Conservation (phyloP, 805 yeast species). For the Wickerhamiella shivajii region DNA sequence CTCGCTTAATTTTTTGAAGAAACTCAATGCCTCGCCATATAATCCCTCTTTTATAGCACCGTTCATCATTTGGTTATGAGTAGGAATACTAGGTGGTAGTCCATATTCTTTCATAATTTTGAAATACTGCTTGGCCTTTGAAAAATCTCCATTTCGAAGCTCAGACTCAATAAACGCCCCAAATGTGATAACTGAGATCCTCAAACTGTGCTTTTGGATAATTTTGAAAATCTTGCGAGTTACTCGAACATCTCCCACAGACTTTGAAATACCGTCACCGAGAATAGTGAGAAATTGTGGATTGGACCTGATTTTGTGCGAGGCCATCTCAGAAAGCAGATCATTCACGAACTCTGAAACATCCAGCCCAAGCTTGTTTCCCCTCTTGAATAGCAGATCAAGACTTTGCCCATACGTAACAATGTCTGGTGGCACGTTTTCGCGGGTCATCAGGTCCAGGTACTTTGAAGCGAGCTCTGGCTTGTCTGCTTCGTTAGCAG, state of each 20-base stretch:
- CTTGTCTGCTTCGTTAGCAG: slow-evolving; percentile 29
- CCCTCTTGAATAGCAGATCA: slow-evolving; percentile 36
- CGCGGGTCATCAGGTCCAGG: slow-evolving; percentile 31
- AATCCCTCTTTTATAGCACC: slow-evolving; percentile 15
- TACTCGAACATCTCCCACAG: slow-evolving; percentile 33
- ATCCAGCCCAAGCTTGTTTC: slow-evolving; percentile 32
- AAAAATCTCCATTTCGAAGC: slow-evolving; percentile 17
- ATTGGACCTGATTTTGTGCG: slow-evolving; percentile 29
- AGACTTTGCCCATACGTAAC: slow-evolving; percentile 49
- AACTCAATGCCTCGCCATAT: slow-evolving; percentile 14
- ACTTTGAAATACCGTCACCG: slow-evolving; percentile 38
- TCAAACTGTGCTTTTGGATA: slow-evolving; percentile 25
- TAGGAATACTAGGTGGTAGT: slow-evolving; percentile 18
- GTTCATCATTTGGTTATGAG: slow-evolving; percentile 22
- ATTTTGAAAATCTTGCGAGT: slow-evolving; percentile 37
- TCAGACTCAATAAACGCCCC: slow-evolving; percentile 23
- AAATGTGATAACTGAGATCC: slow-evolving; percentile 18
- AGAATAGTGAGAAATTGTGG: slow-evolving; percentile 37
- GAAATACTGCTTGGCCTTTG: slow-evolving; percentile 15
- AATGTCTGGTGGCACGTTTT: slow-evolving; percentile 38
- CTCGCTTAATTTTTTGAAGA: slow-evolving; percentile 13
- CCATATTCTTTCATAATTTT: slow-evolving; percentile 17
- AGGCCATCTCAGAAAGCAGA: slow-evolving; percentile 31
- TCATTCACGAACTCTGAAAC: slow-evolving; percentile 26
- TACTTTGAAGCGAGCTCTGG: slow-evolving; percentile 35